Conservation (phyloP, 2,329 filamentous ascomycete species). For the Cryphonectria japonica region DNA sequence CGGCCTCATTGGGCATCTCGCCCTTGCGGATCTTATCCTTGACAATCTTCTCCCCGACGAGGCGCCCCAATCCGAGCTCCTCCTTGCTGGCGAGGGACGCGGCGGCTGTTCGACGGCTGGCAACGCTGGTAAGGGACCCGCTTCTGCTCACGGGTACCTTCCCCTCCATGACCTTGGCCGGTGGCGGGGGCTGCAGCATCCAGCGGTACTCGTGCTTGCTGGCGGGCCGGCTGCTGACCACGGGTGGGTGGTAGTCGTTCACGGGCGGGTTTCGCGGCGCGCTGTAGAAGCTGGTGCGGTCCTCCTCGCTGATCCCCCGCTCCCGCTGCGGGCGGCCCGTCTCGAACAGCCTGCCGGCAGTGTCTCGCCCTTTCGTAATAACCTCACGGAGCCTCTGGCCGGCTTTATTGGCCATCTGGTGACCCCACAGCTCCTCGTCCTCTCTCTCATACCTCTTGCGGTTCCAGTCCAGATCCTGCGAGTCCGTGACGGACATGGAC, state of each 20-base stretch:
- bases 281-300: conserved; percentile 62
- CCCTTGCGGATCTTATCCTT: conserved; percentile 52
- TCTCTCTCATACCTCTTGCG: conserved; percentile 80
- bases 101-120: conserved; percentile 48
- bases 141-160: conserved; percentile 72
- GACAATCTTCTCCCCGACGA: conserved; percentile 50
- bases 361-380: conserved; percentile 61
- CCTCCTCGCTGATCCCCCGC: conserved; percentile 54
- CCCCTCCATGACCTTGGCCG: conserved; percentile 87
- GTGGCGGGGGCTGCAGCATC: conserved; percentile 94
- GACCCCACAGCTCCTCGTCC: conserved; percentile 85
- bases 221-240: conserved; percentile 75
- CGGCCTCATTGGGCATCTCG: conserved; percentile 40
- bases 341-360: conserved; percentile 58
- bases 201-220: conserved; percentile 75
- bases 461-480: conserved; percentile 66
- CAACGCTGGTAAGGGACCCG: conserved; percentile 58
- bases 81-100: conserved; percentile 39
- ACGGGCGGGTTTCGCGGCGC: conserved; percentile 70
- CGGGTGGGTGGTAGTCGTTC: conserved; percentile 84
- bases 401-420: conserved; percentile 52
- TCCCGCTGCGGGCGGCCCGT: conserved; percentile 55
- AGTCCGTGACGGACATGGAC: conserved; percentile 41
- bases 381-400: conserved; percentile 62
- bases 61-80: conserved; percentile 47